Conservation (phyloP, 116 monocot species). For the Dioscorea cayenensis region DNA sequence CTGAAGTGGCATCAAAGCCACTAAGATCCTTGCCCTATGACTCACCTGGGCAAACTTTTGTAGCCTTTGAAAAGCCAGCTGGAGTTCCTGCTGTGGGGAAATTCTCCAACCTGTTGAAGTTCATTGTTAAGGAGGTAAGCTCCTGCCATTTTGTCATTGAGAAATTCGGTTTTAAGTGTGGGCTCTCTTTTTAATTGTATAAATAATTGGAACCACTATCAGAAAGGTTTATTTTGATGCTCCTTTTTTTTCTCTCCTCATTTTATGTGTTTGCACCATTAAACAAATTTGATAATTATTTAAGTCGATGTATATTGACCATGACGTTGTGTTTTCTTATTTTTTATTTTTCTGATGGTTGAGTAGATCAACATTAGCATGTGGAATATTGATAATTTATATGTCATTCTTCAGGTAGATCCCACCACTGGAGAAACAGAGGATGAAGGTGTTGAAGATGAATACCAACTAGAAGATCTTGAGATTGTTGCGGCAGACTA, state of each 20-base stretch:
- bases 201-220: no score
- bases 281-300: no score
- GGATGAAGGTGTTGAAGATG: conserved; percentile 95
- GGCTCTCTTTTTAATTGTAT: no score
- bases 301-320: no score
- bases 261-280: no score
- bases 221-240: no score
- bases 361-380: no score
- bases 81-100: conserved; percentile 71
- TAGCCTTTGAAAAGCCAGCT: conserved; percentile 83
- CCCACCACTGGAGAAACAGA: conserved; percentile 78
- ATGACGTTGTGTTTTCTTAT: no score
- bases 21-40: conserved; percentile 75
- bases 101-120: conserved; percentile 88
- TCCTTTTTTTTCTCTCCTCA: no score
- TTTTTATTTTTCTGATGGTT: no score
- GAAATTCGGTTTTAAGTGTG: neutral
- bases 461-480: conserved; percentile 96
- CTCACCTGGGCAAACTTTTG: conserved; percentile 85
- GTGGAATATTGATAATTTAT: neutral
- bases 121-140: conserved; percentile 87
- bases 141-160: neutral
- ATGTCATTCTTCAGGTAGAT: conserved; percentile 54
- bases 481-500: conserved; percentile 86
- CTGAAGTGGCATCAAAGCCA: conserved; percentile 64